These are phyloP conservation scores for Candida coleopterorum DNA, from an alignment of 805 yeast species.

Conservation along the genomic window DNA sequence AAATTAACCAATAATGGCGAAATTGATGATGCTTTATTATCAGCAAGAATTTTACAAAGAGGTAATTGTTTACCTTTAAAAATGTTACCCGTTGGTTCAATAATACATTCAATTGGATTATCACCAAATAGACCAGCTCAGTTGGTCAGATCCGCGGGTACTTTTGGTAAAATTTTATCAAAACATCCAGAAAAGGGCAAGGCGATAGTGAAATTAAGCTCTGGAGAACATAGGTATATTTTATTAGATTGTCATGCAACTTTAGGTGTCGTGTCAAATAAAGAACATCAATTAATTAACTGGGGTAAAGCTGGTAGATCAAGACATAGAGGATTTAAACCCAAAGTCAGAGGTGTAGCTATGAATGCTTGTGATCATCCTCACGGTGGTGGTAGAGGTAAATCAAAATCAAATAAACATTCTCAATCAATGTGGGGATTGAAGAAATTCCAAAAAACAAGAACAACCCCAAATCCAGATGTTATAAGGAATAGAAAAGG, in stretches of 20 bases:
- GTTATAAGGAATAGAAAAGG: constrained; percentile 58
- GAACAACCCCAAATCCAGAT: constrained; percentile 27
- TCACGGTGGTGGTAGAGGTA: constrained; percentile 99
- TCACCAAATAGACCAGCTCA: constrained; percentile 70
- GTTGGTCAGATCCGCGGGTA: constrained; percentile 90
- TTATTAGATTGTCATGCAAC: constrained; percentile 87
- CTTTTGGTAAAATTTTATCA: constrained; percentile 83
- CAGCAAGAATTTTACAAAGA: constrained; percentile 80
- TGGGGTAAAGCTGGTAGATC: constrained; percentile 97
- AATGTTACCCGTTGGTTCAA: constrained; percentile 93
- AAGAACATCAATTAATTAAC: constrained; percentile 82
- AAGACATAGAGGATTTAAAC: constrained; percentile 89
- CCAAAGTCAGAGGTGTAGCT: constrained; percentile 95
- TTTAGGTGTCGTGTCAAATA: constrained; percentile 86
- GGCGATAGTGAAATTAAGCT: constrained; percentile 77
- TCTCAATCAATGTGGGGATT: constrained; percentile 97
- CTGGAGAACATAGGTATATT: constrained; percentile 93
- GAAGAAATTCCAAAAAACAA: constrained; percentile 90
- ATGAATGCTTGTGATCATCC: constrained; percentile 98
- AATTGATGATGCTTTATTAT: constrained; percentile 85
- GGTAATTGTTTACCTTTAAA: constrained; percentile 92
- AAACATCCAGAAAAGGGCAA: constrained; percentile 65
- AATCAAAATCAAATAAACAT: constrained; percentile 90
- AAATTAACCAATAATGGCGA: constrained; percentile 59
- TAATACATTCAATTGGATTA: constrained; percentile 83